These are phyloP conservation scores for Ochetophila trinervis DNA, from an alignment of 306 rosid species.

Conservation along the genomic window DNA sequence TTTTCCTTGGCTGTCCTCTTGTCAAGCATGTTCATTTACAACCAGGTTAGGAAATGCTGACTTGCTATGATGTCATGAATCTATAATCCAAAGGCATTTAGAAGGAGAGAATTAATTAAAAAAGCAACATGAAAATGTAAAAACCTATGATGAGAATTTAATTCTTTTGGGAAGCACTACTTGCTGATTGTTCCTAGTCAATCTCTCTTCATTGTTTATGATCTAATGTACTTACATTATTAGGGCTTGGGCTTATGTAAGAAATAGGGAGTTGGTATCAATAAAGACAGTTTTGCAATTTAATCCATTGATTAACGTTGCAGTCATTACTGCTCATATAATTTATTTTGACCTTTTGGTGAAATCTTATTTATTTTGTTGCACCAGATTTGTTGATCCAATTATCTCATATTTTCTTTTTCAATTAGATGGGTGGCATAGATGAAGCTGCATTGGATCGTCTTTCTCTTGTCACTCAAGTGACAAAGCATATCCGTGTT, in stretches of 20 bases:
- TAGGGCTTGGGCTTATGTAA: not conserved
- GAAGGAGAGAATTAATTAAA: too few species aligned
- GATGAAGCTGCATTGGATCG: slow-evolving; percentile 94
- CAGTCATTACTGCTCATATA: not conserved
- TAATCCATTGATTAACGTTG: not conserved
- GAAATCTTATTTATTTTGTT: not conserved
- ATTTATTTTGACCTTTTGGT: not conserved
- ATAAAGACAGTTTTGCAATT: not conserved
- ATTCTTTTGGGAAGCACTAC: slow-evolving; percentile 14
- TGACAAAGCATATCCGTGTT: slow-evolving; percentile 90
- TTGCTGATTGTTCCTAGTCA: not conserved
- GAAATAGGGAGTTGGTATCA: slow-evolving; percentile 1
- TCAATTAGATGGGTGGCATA: slow-evolving; percentile 81
- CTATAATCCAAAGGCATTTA: not conserved
- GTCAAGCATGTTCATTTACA: slow-evolving; percentile 92
- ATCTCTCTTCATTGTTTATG: not conserved
- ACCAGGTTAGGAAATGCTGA: slow-evolving; percentile 62
- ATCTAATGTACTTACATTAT: not conserved
- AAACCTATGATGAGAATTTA: not conserved
- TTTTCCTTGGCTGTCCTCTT: slow-evolving; percentile 89
- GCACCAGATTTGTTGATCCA: slow-evolving; percentile 12
- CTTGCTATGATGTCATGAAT: not conserved
- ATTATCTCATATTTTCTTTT: slow-evolving; percentile 18
- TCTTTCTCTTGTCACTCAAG: slow-evolving; percentile 91
- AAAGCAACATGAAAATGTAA: not conserved